Conservation (phyloP, 2,329 filamentous ascomycete genomes). For the Dothideomycetes sp. region DNA sequence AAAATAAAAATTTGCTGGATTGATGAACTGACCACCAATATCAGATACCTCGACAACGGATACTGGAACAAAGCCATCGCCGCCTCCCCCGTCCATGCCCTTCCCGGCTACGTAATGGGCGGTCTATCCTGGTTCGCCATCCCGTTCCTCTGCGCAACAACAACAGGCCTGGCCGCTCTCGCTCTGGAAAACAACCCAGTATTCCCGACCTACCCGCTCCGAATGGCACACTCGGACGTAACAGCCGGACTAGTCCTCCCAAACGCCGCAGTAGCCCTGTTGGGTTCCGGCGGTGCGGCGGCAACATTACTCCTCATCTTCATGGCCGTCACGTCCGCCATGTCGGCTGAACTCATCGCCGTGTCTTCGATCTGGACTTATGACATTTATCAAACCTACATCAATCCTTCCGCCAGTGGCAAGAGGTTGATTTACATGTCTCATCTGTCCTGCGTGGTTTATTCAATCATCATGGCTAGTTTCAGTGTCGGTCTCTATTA, state of each 20-base stretch:
- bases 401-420: conserved; percentile 68
- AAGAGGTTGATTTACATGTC: conserved; percentile 71
- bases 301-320: conserved; percentile 75
- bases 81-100: conserved; percentile 71
- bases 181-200: conserved; percentile 64
- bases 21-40: no score
- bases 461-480: conserved; percentile 66
- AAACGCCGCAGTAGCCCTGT: conserved; percentile 71
- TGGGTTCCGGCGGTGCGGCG: conserved; percentile 72
- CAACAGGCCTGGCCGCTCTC: conserved; percentile 74
- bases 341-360: conserved; percentile 75
- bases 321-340: conserved; percentile 81
- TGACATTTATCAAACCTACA: conserved; percentile 76
- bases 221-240: conserved; percentile 66
- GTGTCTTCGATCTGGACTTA: conserved; percentile 83
- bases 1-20: no score
- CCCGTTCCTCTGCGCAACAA: conserved; percentile 80
- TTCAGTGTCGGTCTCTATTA: conserved; percentile 64
- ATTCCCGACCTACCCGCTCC: conserved; percentile 64
- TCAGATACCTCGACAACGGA: conserved; percentile 29
- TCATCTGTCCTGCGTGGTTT: conserved; percentile 63
- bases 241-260: conserved; percentile 76
- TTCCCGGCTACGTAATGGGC: conserved; percentile 81
- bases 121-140: conserved; percentile 89
- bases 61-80: conserved; percentile 95